phyloP scores from a whole-genome alignment of 2,329 filamentous ascomycete genomes.

The Botrytis aclada region DNA sequence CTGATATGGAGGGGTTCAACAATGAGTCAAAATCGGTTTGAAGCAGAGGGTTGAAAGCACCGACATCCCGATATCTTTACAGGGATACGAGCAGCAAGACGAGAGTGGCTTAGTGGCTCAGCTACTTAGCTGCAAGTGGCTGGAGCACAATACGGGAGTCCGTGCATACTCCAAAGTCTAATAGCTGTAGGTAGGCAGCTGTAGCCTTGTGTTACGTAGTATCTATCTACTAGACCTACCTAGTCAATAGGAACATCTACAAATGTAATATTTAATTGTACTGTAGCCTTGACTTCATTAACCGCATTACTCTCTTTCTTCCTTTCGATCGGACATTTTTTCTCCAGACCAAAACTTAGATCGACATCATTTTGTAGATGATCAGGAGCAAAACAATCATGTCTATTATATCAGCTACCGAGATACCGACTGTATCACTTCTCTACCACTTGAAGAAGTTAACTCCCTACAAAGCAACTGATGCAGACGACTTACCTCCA shows the following conservation, averaged over 20 bases:
- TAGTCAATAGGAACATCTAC: neutral
- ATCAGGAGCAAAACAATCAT: constrained; percentile 31
- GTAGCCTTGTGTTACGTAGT: neutral
- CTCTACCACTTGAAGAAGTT: constrained; percentile 37
- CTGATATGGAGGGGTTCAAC: constrained; percentile 6
- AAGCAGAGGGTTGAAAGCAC: neutral
- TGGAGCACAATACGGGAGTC: neutral
- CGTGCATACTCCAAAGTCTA: neutral
- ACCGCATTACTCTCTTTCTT: neutral
- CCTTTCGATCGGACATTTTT: neutral
- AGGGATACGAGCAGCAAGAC: neutral
- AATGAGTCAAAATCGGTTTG: constrained; percentile 1
- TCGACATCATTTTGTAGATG: constrained; percentile 21
- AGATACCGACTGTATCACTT: constrained; percentile 37
- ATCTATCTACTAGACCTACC: neutral
- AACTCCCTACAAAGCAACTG: constrained; percentile 28
- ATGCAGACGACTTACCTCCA: constrained; percentile 25
- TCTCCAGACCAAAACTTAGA: neutral
- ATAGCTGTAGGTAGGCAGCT: neutral
- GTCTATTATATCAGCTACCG: constrained; percentile 29
- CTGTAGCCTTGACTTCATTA: neutral
- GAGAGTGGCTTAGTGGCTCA: neutral
- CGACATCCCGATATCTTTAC: neutral
- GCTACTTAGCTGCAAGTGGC: neutral
- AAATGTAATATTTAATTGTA: neutral